A percentile compares a stretch with the other conserved stretches of the same genome.
These are phyloP conservation scores for Backusella parvicylindrica DNA, from an alignment of 192 early-diverging fungal species.

Conservation along the genomic window DNA sequence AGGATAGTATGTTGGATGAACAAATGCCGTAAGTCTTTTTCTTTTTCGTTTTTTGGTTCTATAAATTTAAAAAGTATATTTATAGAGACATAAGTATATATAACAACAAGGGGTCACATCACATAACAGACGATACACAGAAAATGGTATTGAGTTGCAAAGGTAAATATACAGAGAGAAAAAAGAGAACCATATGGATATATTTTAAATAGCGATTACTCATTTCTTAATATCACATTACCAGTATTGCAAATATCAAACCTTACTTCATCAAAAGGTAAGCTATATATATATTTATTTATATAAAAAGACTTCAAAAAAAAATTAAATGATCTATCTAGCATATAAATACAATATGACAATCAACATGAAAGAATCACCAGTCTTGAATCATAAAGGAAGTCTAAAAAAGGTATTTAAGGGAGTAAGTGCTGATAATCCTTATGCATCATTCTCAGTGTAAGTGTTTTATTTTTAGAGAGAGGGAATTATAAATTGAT, in stretches of 20 bases:
- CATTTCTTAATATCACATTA: background rate
- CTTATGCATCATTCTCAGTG: slow-evolving; percentile 3
- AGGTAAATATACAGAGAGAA: background rate
- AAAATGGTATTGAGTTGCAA: background rate
- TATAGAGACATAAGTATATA: background rate
- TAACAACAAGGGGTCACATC: background rate
- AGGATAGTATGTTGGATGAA: background rate
- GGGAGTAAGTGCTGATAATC: slow-evolving; percentile 6
- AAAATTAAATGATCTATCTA: background rate
- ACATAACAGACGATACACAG: slow-evolving; percentile 2
- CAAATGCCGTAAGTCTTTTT: background rate
- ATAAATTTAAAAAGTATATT: background rate
- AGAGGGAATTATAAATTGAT: background rate
- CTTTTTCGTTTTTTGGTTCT: background rate
- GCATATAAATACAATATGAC: slow-evolving; percentile 3
- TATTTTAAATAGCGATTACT: background rate
- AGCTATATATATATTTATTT: background rate
- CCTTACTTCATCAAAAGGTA: background rate
- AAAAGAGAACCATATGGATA: background rate
- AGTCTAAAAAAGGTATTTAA: background rate
- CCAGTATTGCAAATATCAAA: slow-evolving; percentile 9
- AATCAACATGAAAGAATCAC: background rate
- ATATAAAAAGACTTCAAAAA: too few species aligned
- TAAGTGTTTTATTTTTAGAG: background rate
- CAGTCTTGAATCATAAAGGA: background rate